phyloP scores from a whole-genome alignment of 345 rosid genomes.

The Eutrema heterophyllum region DNA sequence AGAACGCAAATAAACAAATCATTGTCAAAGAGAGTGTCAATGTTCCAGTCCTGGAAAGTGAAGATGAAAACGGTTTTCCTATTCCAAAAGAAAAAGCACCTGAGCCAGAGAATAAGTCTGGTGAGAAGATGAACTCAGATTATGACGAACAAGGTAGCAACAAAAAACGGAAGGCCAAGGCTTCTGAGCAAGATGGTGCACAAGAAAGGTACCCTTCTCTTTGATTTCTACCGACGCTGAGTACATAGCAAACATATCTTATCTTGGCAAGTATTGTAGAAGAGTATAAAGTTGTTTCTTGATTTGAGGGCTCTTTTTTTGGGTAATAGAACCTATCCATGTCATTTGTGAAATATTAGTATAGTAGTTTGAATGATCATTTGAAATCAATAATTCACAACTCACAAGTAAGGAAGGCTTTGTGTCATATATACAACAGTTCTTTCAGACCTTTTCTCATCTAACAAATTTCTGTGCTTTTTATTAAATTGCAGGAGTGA shows the following conservation, averaged over 20 bases:
- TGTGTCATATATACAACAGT: neutral
- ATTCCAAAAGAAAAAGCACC: slow-evolving; percentile 30
- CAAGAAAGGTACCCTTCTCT: slow-evolving; percentile 46
- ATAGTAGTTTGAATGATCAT: neutral
- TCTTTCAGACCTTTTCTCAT: neutral
- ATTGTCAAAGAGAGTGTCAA: slow-evolving; percentile 30
- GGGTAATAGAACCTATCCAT: too few species aligned
- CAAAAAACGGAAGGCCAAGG: slow-evolving; percentile 64
- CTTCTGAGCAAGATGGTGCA: slow-evolving; percentile 46
- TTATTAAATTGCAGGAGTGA: slow-evolving; percentile 22
- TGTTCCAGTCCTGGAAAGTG: slow-evolving; percentile 57
- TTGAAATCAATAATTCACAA: neutral
- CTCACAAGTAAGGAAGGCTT: neutral
- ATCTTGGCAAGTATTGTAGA: neutral
- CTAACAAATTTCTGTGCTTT: neutral
- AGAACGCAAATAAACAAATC: slow-evolving; percentile 37
- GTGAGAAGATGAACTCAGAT: slow-evolving; percentile 32
- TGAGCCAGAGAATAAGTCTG: slow-evolving; percentile 21
- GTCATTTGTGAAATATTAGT: too few species aligned
- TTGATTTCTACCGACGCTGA: neutral
- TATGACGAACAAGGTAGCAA: slow-evolving; percentile 29
- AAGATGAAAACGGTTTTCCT: slow-evolving; percentile 97
- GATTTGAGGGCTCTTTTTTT: too few species aligned
- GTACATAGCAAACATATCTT: neutral
- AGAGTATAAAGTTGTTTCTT: slow-evolving; percentile 23